Evolutionary conservation across 345 rosid species (phyloP), one percentile per base, ranked within the genome.

Genomic region (Arabis alpina): DNA sequence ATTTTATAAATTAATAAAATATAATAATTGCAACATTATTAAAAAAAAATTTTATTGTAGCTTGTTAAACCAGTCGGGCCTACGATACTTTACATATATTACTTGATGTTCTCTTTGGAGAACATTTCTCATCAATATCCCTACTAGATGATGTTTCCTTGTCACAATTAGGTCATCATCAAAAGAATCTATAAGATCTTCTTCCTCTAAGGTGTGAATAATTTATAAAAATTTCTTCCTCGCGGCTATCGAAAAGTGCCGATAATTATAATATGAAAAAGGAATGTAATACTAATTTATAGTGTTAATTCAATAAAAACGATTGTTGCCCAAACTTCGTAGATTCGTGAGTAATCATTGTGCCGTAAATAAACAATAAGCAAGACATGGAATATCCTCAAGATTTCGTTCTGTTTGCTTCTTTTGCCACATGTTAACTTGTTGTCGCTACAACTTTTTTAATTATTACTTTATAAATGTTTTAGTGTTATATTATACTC

Each of bases 391-490:
- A 69, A 55, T 69, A 75, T 69, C 79, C 75, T 69, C 59, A 27
- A 75, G 79, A 75, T 69, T 69, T 69, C 16, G 16, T 55, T 54
- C 16, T 63, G 79, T 69, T 54, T 75, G 79, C 70, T 54, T 69
- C 79, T 64, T 68, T 75, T 47, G 75, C 79, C 79, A 75, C 79
- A 69, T 76, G 71, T 69, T 47, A 75, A 68, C 65, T 63, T 75
- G 24, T 51, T 75, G 75, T 75, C 66, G 64, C 54, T 54, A 24
- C 36, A 14, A 6, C 40, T 16, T 11, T 15, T 61, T 24, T 45
- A 27, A 45, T 68, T 25, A n/a, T 75, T 39, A 54, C 47, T 55
- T 54, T 54, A 11, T 61, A 14, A 37, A 61, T 53, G 30, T 28
- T 32, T 44, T 24, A 36, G 11, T 65, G 37, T 66, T 10, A 30